Evolutionary conservation across 768 basidiomycete species (phyloP), one percentile per base, ranked within the genome.

Genomic region (Lentinula edodes): DNA sequence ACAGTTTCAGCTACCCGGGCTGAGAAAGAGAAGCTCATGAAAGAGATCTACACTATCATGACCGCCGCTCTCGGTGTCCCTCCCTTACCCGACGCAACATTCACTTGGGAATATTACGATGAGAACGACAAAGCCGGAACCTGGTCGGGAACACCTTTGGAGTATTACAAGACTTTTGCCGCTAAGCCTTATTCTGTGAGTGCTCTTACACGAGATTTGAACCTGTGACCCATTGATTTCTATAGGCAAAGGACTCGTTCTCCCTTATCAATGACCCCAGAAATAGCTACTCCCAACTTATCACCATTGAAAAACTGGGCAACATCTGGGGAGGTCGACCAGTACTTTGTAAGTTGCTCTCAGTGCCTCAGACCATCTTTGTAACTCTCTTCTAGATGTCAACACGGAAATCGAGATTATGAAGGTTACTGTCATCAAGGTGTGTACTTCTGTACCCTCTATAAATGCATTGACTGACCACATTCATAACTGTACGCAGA

Each of bases 261-360:
- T 96, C 94, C 41, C 82, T 98, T 12, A 93, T 98, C 72, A 89
- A 98, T 68, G 96, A 98, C 71, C 95, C 96, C 9, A 84, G 96
- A 28, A 95, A 98, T 70, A 77, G 77, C 18, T 93, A 89, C 72
- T 81, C 80, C 54, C 89, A 86, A 72, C 80, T 96, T 15, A 95
- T 95, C 76, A 93, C 93, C 1, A 94, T 98, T 16, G 87, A 95
- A 67, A 89, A 91, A 68, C 86, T 98, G 39, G 95, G 95, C 15
- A 98, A 98, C 68, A 77, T 98, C 55, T 93, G 90, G 88, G 91
- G 90, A 63, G 93, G 87, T 5, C 81, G 92, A 5, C 83, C 88
- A 16, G 88, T 98, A 28, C 80, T 88, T 35, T 97, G 93, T 96
- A 69, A 72, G 88, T 18, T 42, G 8, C 18, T 18, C 12, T 52